Evolutionary conservation across 768 basidiomycete genomes (phyloP).

Genomic region (Pleurotus eryngii): DNA sequence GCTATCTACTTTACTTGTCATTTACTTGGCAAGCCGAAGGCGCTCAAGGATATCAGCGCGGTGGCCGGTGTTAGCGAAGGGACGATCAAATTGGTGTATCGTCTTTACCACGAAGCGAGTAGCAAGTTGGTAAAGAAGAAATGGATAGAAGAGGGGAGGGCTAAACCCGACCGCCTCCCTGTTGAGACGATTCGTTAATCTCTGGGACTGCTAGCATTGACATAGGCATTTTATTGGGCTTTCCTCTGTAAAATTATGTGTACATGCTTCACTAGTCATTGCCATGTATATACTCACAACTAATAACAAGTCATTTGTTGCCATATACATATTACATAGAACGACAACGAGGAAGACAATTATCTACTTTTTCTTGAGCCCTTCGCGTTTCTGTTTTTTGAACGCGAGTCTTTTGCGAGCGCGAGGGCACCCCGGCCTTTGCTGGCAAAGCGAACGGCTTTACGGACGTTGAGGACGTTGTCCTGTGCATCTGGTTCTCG

Average conservation of each 20-base stretch:
- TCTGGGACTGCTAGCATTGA: not conserved
- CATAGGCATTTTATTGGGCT: not conserved
- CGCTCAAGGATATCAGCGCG: constrained; percentile 79
- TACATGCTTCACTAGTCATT: not conserved
- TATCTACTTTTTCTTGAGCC: not conserved
- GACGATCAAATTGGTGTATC: constrained; percentile 89
- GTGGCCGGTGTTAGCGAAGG: constrained; percentile 95
- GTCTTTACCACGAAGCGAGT: constrained; percentile 68
- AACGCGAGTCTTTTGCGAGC: constrained; percentile 42
- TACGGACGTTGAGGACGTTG: constrained; percentile 77
- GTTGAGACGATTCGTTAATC: constrained; percentile 20
- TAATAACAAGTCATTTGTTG: constrained; percentile 6
- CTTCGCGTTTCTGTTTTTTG: constrained; percentile 9
- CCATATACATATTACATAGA: not conserved
- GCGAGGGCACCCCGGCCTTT: constrained; percentile 65
- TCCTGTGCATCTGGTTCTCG: constrained; percentile 41
- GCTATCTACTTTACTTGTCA: constrained; percentile 92
- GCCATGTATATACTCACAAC: not conserved
- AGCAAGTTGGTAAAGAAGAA: constrained; percentile 81
- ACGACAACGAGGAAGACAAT: not conserved
- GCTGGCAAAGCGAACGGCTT: constrained; percentile 78
- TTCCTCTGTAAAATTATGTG: not conserved
- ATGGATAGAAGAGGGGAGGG: constrained; percentile 81
- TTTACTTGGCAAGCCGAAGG: constrained; percentile 71
- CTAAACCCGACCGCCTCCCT: constrained; percentile 45